A percentile compares a stretch with the other conserved stretches of the same genome.
phyloP scores from a whole-genome alignment of 495 filamentous ascomycete species.

The Cercophora samala region DNA sequence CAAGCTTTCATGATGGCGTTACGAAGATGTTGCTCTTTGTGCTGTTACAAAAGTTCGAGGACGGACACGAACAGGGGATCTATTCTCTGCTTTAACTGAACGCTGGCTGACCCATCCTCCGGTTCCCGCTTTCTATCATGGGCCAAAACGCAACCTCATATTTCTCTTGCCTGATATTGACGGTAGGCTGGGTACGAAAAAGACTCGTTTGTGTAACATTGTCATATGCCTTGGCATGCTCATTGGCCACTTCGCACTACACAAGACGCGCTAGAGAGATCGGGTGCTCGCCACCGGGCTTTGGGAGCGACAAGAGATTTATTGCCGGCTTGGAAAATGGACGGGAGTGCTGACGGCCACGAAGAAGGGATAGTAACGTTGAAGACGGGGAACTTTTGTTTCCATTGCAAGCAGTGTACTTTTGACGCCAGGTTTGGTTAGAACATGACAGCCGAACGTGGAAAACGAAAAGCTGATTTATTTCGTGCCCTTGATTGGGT shows the following conservation, averaged over 20 bases:
- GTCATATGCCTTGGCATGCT: background rate
- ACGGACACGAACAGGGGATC: background rate
- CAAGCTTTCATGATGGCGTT: background rate
- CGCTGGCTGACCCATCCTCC: background rate
- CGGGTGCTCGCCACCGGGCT: background rate
- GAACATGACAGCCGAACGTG: too few species aligned
- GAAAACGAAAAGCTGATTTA: too few species aligned
- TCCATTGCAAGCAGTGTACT: too few species aligned
- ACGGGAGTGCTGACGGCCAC: too few species aligned
- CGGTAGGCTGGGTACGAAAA: background rate
- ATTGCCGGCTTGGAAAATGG: background rate
- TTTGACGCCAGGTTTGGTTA: too few species aligned
- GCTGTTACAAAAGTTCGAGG: background rate
- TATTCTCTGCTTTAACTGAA: background rate
- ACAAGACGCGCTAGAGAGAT: background rate
- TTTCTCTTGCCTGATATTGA: background rate
- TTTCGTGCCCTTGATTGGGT: too few species aligned
- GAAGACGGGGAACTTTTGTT: too few species aligned
- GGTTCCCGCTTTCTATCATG: background rate
- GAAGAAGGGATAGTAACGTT: too few species aligned
- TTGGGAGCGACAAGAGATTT: background rate
- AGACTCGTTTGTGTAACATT: background rate
- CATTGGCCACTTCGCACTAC: background rate
- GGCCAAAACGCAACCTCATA: background rate
- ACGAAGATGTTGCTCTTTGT: too few species aligned